Conservation (phyloP, 805 yeast species). For the Monosporozyma aquatica region DNA sequence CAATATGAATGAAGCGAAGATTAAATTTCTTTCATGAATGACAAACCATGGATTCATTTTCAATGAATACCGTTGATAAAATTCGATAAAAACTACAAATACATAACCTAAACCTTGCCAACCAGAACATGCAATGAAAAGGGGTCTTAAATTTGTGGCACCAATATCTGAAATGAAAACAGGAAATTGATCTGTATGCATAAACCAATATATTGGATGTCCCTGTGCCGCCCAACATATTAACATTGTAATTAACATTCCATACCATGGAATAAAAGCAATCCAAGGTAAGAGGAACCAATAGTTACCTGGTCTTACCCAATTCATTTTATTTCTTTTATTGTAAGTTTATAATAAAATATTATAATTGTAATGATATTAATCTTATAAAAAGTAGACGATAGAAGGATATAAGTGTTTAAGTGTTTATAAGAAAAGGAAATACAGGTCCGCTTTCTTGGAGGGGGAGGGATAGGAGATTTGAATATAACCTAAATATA, state of each 20-base stretch:
- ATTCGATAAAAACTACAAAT: constrained; percentile 54
- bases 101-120: constrained; percentile 70
- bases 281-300: constrained; percentile 54
- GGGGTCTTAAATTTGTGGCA: constrained; percentile 76
- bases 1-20: constrained; percentile 34
- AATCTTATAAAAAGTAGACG: too few species aligned
- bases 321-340: background rate
- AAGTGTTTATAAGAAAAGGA: too few species aligned
- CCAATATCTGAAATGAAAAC: constrained; percentile 82
- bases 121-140: constrained; percentile 71
- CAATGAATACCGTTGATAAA: constrained; percentile 40
- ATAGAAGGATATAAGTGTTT: too few species aligned
- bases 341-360: too few species aligned
- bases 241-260: constrained; percentile 76
- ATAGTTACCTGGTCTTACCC: constrained; percentile 33
- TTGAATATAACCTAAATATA: too few species aligned
- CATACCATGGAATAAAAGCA: constrained; percentile 75
- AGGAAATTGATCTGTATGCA: constrained; percentile 38
- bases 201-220: constrained; percentile 55
- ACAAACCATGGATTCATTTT: constrained; percentile 35
- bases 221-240: constrained; percentile 77
- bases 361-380: too few species aligned
- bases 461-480: too few species aligned
- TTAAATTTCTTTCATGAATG: constrained; percentile 32
- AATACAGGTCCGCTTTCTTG: too few species aligned